Conservation (phyloP, 192 early-diverging fungal species). For the Linnemannia hyalina region DNA sequence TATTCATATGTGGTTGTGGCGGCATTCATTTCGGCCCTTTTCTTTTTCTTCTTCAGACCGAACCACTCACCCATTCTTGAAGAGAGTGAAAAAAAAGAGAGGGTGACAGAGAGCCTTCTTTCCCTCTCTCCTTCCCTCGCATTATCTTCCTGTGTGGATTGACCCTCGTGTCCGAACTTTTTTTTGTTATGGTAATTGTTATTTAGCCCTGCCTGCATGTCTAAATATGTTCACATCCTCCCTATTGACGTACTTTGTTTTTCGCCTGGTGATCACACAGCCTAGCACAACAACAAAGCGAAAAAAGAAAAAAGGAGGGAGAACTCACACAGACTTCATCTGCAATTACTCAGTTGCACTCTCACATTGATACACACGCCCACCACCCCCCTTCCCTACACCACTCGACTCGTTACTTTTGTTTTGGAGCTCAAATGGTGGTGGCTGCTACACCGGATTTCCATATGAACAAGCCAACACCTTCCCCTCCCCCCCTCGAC, state of each 20-base stretch:
- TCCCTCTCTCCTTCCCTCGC: not conserved
- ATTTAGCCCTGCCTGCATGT: not conserved
- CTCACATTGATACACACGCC: not conserved
- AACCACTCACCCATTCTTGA: not conserved
- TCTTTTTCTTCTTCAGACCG: not conserved
- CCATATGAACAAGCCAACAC: conserved; percentile 9
- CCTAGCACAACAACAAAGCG: not conserved
- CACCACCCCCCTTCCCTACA: not conserved
- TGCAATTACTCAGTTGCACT: not conserved
- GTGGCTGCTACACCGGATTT: conserved; percentile 36
- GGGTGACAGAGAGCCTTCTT: not conserved
- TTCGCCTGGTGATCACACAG: conserved; percentile 12
- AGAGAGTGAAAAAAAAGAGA: not conserved
- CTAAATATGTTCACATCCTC: not conserved
- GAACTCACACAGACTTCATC: not conserved
- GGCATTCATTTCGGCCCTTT: conserved; percentile 12
- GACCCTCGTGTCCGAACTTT: not conserved
- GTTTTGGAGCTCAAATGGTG: not conserved
- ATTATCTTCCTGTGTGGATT: conserved; percentile 12
- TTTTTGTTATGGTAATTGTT: not conserved
- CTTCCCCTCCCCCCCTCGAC: not conserved
- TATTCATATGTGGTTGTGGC: not conserved
- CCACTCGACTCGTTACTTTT: not conserved
- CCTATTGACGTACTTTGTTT: conserved; percentile 6
- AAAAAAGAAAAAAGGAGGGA: not conserved